phyloP scores from a whole-genome alignment of 306 rosid genomes.

The apple (Malus domestica) region ASM211411v1 NC_041799.1:8150001-8150500 shows the following conservation, averaged over 20 bases:
- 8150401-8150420: conserved; percentile 23
- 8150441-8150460: conserved; percentile 36
- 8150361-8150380: conserved; percentile 33
- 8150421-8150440: conserved; percentile 15
- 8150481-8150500: conserved; percentile 27
- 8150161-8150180: conserved; percentile 22
- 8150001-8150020: conserved; percentile 60
- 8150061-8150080: conserved; percentile 29
- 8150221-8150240: conserved; percentile 20
- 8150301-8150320: conserved; percentile 26
- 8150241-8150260: conserved; percentile 22
- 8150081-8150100: conserved; percentile 21
- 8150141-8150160: conserved; percentile 29
- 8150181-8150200: conserved; percentile 20
- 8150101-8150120: conserved; percentile 30
- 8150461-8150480: conserved; percentile 25
- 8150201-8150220: conserved; percentile 30
- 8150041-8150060: conserved; percentile 63
- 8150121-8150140: conserved; percentile 26
- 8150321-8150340: conserved; percentile 34
- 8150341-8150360: conserved; percentile 34
- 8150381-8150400: conserved; percentile 31
- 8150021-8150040: conserved; percentile 70
- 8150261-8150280: conserved; percentile 7
- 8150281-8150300: neutral